Evolutionary conservation across 2,329 filamentous ascomycete species (phyloP).

Genomic region (Diaporthe helianthi): DNA sequence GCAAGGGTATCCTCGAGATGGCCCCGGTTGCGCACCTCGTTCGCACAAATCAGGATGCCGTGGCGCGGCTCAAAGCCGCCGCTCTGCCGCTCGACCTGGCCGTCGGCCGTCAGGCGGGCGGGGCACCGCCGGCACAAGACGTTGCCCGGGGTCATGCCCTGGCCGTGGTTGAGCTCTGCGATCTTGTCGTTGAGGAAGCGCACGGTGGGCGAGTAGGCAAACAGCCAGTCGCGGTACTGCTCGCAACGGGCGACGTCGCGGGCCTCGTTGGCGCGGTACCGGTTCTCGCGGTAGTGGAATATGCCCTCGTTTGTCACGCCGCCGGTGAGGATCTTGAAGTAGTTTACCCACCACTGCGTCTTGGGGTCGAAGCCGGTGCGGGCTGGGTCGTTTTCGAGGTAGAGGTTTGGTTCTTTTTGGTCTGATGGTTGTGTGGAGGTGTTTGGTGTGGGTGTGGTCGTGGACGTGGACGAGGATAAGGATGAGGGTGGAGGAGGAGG

Average conservation of each 20-base stretch:
- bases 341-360: constrained; percentile 76
- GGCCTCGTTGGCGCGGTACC: constrained; percentile 77
- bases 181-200: constrained; percentile 88
- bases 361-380: constrained; percentile 69
- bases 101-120: constrained; percentile 48
- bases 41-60: constrained; percentile 92
- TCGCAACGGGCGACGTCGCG: constrained; percentile 84
- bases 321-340: constrained; percentile 82
- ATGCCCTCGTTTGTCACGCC: constrained; percentile 72
- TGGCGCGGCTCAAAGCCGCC: constrained; percentile 88
- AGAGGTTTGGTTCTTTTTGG: constrained; percentile 37
- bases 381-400: constrained; percentile 64
- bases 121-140: constrained; percentile 84
- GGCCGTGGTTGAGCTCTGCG: constrained; percentile 72
- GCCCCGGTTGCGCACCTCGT: constrained; percentile 79
- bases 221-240: constrained; percentile 80
- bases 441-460: not conserved
- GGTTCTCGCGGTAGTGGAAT: constrained; percentile 78
- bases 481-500: not conserved
- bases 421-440: constrained; percentile 21
- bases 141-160: constrained; percentile 71
- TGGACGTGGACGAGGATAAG: not conserved
- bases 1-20: constrained; percentile 93
- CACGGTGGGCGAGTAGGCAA: constrained; percentile 84
- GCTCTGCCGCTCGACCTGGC: constrained; percentile 65